Percentiles rank a stretch among this genome's conserved stretches.
Evolutionary conservation across 768 basidiomycete species (phyloP).

Genomic region (Pulveroboletus sp.): DNA sequence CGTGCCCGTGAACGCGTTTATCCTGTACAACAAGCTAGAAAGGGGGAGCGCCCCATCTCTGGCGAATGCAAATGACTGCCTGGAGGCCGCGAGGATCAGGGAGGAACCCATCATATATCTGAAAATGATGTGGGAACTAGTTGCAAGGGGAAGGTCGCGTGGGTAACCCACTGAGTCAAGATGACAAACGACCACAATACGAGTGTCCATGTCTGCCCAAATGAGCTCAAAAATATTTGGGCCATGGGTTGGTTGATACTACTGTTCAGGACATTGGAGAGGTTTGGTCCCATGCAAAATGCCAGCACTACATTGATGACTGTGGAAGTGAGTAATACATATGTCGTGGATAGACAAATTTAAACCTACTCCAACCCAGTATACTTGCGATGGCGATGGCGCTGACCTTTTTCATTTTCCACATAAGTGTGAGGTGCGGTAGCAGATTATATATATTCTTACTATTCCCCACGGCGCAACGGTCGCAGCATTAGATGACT

Average conservation of each 20-base stretch:
- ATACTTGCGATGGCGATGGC: constrained; percentile 44
- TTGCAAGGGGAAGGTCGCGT: background rate
- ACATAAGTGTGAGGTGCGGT: background rate
- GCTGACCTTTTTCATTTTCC: constrained; percentile 12
- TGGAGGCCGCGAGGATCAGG: constrained; percentile 44
- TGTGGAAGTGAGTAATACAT: constrained; percentile 1
- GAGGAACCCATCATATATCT: constrained; percentile 45
- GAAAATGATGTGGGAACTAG: background rate
- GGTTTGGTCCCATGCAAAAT: constrained; percentile 55
- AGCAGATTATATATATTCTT: constrained; percentile 6
- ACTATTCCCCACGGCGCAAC: constrained; percentile 60
- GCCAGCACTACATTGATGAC: constrained; percentile 53
- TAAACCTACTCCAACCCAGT: constrained; percentile 40
- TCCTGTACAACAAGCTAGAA: constrained; percentile 48
- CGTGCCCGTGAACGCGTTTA: constrained; percentile 50
- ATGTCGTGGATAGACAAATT: background rate
- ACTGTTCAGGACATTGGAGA: constrained; percentile 35
- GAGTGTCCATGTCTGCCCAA: constrained; percentile 41
- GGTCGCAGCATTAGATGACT: constrained; percentile 50
- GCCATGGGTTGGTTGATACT: constrained; percentile 41
- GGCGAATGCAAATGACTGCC: constrained; percentile 54
- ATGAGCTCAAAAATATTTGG: constrained; percentile 36
- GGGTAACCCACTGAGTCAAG: constrained; percentile 38
- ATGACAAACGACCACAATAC: constrained; percentile 54
- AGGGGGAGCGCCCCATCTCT: constrained; percentile 60